These are phyloP conservation scores for Cinnamomum micranthum DNA, from an alignment of 164 flowering plant species.

Conservation along the genomic window DNA sequence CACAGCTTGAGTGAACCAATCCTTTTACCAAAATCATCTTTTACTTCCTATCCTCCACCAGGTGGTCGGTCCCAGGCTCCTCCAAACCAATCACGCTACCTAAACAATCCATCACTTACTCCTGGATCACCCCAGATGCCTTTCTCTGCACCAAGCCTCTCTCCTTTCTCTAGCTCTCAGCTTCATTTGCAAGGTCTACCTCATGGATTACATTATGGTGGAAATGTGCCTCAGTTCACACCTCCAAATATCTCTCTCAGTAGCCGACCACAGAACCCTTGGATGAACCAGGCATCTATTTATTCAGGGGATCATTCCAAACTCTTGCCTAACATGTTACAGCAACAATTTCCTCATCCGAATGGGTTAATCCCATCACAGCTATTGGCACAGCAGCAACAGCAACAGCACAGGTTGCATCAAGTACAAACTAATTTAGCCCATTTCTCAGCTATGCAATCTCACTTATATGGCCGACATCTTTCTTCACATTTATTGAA, in stretches of 20 bases:
- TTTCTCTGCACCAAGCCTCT: conserved; percentile 44
- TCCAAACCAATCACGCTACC: conserved; percentile 40
- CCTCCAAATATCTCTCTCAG: conserved; percentile 44
- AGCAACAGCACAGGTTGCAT: conserved; percentile 56
- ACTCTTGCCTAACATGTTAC: conserved; percentile 39
- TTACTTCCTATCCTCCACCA: conserved; percentile 74
- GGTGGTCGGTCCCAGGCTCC: conserved; percentile 60
- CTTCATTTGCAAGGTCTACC: conserved; percentile 51
- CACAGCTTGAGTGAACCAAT: conserved; percentile 65
- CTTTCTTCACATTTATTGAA: conserved; percentile 33
- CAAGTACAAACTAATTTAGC: conserved; percentile 56
- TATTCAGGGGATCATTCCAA: conserved; percentile 51
- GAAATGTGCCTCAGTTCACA: conserved; percentile 39
- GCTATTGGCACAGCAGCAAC: conserved; percentile 40
- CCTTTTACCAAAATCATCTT: conserved; percentile 56
- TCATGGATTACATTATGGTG: conserved; percentile 51
- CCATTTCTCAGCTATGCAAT: conserved; percentile 58
- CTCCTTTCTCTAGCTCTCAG: conserved; percentile 53
- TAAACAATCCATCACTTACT: conserved; percentile 31
- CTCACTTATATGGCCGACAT: conserved; percentile 49
- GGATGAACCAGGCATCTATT: conserved; percentile 52
- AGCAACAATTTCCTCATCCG: conserved; percentile 54
- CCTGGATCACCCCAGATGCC: conserved; percentile 46
- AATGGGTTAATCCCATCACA: conserved; percentile 62
- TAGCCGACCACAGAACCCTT: conserved; percentile 46